Base-by-base conservation (phyloP, 2,329 filamentous ascomycete species). In the Achaetomium macrosporum region DNA sequence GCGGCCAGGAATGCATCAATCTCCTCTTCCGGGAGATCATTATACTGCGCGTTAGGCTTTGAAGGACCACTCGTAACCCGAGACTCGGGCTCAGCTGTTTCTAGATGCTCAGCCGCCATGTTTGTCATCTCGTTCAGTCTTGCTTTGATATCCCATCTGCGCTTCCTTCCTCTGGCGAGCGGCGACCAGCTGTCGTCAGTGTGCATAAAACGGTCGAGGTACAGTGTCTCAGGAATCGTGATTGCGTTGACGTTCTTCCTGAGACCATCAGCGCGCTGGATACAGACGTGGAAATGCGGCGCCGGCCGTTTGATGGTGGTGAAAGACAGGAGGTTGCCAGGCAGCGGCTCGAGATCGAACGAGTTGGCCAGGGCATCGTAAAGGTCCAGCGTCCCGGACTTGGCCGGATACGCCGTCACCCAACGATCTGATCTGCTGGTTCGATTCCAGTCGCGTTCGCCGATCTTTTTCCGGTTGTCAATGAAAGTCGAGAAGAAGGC, bases 191-290 rank as follows among this genome's bases (percentile, higher is more conserved):
- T 74, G 1, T 77, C 73, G 8, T 80, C 78, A 5, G 81, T 79
- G 56, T 89, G 84, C 77, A 91, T 85, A 68, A 95, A 99, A 29
- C 91, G 82, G 69, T 97, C 93, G 49, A 99, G 76, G 65, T 88
- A 95, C 12, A 99, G 77, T 2, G 79, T 84, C 59, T 93, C 85
- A 5, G 86, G 84, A n/a, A 99, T 82, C 17, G 82, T 77, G 12
- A 99, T 80, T 11, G 88, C 82, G 56, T 90, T 84, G 50, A 82
- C 83, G 29, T 90, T 90, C 65, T 95, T 95, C 41, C 77, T 77
- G 7, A 79, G 77, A 58, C 89, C 84, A 54, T 86, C 84, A 4
- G 88, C 85, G 5, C 93, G 84, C 65, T 95, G 90, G 31, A 99
- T 88, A 59, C 90, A 87, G 42, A 99, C 83, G 63, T 96, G 91